These are phyloP conservation scores for Tetracladium marchalianum DNA, from an alignment of 495 filamentous ascomycete genomes.

Conservation along the genomic window DNA sequence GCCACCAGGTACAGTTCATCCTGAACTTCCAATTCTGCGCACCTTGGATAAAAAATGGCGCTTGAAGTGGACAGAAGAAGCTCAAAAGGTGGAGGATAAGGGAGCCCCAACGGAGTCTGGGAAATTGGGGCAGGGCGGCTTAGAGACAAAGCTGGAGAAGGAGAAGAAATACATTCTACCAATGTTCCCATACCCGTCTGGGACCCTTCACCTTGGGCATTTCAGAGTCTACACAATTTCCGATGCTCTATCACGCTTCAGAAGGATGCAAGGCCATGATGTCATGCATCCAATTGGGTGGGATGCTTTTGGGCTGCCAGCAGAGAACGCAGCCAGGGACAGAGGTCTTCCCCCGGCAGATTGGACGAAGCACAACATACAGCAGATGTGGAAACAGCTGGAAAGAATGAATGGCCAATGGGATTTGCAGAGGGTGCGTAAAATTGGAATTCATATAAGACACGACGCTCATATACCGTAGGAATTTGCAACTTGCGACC, in stretches of 20 bases:
- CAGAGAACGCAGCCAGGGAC: constrained; percentile 92
- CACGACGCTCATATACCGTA: constrained; percentile 23
- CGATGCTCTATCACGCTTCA: constrained; percentile 71
- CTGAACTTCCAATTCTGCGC: constrained; percentile 45
- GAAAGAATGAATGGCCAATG: constrained; percentile 65
- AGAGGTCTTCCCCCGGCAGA: constrained; percentile 62
- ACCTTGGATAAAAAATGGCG: constrained; percentile 70
- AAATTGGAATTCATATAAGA: constrained; percentile 18
- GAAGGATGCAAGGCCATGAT: constrained; percentile 62
- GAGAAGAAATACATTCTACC: constrained; percentile 68
- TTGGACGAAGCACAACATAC: constrained; percentile 76
- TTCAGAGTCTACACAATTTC: constrained; percentile 85
- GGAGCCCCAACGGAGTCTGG: not conserved
- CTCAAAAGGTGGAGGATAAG: not conserved
- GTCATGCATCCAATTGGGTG: constrained; percentile 86
- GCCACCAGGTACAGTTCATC: constrained; percentile 14
- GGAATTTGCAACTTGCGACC: constrained; percentile 78
- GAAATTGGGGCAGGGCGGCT: not conserved
- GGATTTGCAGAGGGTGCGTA: constrained; percentile 66
- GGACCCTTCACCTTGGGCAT: constrained; percentile 82
- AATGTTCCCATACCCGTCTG: constrained; percentile 93
- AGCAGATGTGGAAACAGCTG: constrained; percentile 75
- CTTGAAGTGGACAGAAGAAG: constrained; percentile 34
- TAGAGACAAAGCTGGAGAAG: constrained; percentile 6
- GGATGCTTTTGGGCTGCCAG: constrained; percentile 87